Base-by-base conservation (phyloP, 2,329 filamentous ascomycete genomes). In the Geosmithia flava region DNA sequence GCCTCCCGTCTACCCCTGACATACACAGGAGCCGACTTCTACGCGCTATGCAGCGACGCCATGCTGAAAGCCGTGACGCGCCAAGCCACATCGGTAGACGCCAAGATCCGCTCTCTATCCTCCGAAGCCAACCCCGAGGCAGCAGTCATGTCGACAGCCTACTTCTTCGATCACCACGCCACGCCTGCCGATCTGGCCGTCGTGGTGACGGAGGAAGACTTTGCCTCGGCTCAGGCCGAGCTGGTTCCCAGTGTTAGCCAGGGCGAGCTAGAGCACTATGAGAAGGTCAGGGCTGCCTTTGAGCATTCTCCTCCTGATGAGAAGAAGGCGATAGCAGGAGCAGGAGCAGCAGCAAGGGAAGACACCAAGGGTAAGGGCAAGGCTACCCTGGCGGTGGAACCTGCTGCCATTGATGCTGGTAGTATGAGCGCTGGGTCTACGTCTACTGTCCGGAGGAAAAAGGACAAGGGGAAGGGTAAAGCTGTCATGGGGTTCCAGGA, bases 21-120 rank as follows among this genome's bases (percentile, higher is more conserved):
- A 2, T 98, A 96, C 68, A 98, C 93, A 0, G 93, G 93, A 59
- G 93, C 93, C 53, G 93, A 98, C 68, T 83, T 98, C 60, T 98
- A 98, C 66, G 93, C 93, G 1, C 76, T 98, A 19, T 97, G 91
- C 70, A 95, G 89, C 42, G 93, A 98, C 64, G 89, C 93, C 47
- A 98, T 98, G 93, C 83, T 98, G 55, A 97, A 98, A 65, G 93
- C 93, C 19, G 91, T 98, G 50, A 98, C 93, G 2, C 81, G 93
- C 5, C 87, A 94, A 61, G 89, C 93, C 2, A 77, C 80, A 1
- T 74, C 79, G 2, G 90, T 97, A 2, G 93, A 98, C 62, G 73
- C 78, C 46, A 93, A 93, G 64, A 85, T 98, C 54, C 76, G 76
- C 20, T 71, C 74, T 4, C 71, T 95, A 62, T 87, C 87, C 57